Evolutionary conservation across 1,139 yeast genomes (phyloP).

Genomic region (Candida sojae): DNA sequence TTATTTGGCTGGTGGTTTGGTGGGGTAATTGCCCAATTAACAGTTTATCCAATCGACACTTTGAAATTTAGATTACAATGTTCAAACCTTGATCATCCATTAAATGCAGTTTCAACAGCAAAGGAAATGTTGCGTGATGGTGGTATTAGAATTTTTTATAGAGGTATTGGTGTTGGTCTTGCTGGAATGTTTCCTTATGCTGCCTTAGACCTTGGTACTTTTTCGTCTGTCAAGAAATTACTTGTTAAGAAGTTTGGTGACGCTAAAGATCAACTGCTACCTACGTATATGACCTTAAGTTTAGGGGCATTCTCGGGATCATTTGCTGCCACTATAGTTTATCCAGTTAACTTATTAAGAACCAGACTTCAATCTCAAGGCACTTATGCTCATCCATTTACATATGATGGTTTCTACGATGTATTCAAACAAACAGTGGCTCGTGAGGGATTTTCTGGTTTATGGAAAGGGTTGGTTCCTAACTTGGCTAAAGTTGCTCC

Average conservation of each 20-base stretch:
- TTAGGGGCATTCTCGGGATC: constrained; percentile 96
- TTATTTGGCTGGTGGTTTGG: constrained; percentile 91
- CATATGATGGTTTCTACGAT: constrained; percentile 80
- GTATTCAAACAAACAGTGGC: constrained; percentile 73
- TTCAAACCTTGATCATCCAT: constrained; percentile 62
- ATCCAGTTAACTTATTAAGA: constrained; percentile 85
- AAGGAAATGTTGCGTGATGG: constrained; percentile 77
- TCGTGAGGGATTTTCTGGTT: constrained; percentile 87
- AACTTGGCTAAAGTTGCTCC: constrained; percentile 96
- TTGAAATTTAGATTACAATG: constrained; percentile 83
- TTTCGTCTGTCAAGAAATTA: constrained; percentile 80
- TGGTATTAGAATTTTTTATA: constrained; percentile 74
- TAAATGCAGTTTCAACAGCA: constrained; percentile 63
- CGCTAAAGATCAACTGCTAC: constrained; percentile 64
- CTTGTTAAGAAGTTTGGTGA: constrained; percentile 66
- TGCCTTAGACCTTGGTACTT: constrained; percentile 92
- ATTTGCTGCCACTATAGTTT: constrained; percentile 93
- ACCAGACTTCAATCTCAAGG: constrained; percentile 98
- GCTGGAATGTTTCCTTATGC: constrained; percentile 97
- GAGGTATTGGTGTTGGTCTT: constrained; percentile 86
- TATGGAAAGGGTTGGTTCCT: constrained; percentile 90
- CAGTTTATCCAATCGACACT: constrained; percentile 96
- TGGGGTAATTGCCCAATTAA: constrained; percentile 88
- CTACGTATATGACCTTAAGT: constrained; percentile 77
- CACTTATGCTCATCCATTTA: constrained; percentile 90